phyloP scores from a whole-genome alignment of 2,329 filamentous ascomycete genomes.

The Nannizzia gypsea region DNA sequence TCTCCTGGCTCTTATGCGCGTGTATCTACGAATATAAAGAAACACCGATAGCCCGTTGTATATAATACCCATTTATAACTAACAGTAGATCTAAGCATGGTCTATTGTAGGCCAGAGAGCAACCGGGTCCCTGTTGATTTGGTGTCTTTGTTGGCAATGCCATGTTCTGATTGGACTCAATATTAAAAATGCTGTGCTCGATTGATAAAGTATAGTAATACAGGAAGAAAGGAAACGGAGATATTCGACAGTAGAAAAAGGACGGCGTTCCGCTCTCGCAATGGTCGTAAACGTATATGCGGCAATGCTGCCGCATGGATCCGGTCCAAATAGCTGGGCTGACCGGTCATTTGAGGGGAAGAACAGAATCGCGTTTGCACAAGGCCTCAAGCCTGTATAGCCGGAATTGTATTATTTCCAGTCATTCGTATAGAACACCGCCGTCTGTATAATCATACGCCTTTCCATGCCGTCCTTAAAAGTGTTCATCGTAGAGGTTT shows the following conservation, averaged over 20 bases:
- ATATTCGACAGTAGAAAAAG: neutral
- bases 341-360: neutral
- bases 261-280: neutral
- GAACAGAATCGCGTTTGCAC: neutral
- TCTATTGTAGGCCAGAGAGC: neutral
- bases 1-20: neutral
- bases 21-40: neutral
- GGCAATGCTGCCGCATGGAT: neutral
- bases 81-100: neutral
- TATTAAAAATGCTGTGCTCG: neutral
- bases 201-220: conserved; percentile 1
- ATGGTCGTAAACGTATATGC: neutral
- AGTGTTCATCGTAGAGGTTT: conserved; percentile 13
- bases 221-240: neutral
- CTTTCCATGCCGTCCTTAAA: neutral
- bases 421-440: neutral
- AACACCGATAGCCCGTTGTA: neutral
- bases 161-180: neutral
- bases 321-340: neutral
- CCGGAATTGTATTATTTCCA: neutral
- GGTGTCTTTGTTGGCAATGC: neutral
- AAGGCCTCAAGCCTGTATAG: neutral
- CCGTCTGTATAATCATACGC: neutral
- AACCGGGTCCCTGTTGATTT: neutral
- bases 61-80: neutral